Conservation (phyloP, 2,329 filamentous ascomycete species). For the Nemania sp. region DNA sequence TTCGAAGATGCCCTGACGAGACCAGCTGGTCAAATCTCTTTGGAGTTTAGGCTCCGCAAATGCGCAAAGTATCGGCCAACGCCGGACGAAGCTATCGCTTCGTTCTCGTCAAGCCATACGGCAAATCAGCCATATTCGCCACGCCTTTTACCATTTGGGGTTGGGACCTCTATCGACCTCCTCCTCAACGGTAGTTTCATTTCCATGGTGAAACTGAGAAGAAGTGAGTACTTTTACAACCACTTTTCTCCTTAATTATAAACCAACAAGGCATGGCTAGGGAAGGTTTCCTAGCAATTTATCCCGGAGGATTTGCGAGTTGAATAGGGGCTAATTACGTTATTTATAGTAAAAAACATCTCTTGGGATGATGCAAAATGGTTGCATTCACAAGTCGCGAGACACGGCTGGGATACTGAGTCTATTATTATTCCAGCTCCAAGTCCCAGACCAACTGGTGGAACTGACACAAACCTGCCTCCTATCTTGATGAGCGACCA, state of each 20-base stretch:
- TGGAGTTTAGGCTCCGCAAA: conserved; percentile 69
- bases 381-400: conserved; percentile 25
- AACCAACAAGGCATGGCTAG: background rate
- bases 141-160: conserved; percentile 63
- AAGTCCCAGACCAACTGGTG: background rate
- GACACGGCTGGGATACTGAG: background rate
- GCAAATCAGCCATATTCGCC: conserved; percentile 5
- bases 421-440: conserved; percentile 14
- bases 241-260: too few relatives aligned
- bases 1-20: conserved; percentile 58
- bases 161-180: conserved; percentile 71
- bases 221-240: conserved; percentile 28
- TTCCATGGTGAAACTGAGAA: conserved; percentile 63
- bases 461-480: conserved; percentile 28
- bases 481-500: conserved; percentile 41
- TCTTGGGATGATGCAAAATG: conserved; percentile 54
- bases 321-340: conserved; percentile 1
- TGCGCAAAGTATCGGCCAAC: conserved; percentile 75
- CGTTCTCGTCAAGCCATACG: conserved; percentile 46
- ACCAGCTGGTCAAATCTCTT: conserved; percentile 42
- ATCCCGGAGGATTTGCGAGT: background rate
- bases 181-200: conserved; percentile 70
- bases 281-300: background rate
- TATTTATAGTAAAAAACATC: background rate
- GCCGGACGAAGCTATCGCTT: conserved; percentile 53